These are phyloP conservation scores for Eutrema salsugineum DNA, from an alignment of 441 rosid genomes.

Conservation along the genomic window DNA sequence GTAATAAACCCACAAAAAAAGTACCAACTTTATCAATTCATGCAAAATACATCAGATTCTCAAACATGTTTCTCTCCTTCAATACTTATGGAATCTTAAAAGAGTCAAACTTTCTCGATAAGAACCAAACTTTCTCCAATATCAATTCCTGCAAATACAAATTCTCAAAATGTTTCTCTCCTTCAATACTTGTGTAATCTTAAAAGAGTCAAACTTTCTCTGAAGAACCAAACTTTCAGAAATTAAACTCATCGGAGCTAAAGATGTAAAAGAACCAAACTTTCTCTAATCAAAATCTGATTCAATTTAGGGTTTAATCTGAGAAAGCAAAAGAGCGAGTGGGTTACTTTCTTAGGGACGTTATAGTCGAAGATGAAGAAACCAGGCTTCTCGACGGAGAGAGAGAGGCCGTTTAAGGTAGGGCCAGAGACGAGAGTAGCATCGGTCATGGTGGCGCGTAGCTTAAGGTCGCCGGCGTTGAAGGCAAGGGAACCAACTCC, in stretches of 20 bases:
- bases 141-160: too few relatives aligned
- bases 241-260: background rate
- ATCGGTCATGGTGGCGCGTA: conserved; percentile 80
- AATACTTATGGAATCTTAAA: too few relatives aligned
- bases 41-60: background rate
- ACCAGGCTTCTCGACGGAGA: conserved; percentile 82
- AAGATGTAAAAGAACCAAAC: background rate
- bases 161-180: too few relatives aligned
- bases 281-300: background rate
- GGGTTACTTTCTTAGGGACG: conserved; percentile 70
- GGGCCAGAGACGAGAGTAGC: conserved; percentile 85
- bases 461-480: conserved; percentile 70
- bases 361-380: conserved; percentile 81
- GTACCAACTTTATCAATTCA: background rate
- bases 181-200: too few relatives aligned
- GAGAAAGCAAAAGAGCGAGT: background rate
- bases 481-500: conserved; percentile 54
- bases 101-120: too few relatives aligned
- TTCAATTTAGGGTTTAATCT: background rate
- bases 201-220: too few relatives aligned
- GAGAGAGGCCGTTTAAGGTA: conserved; percentile 64
- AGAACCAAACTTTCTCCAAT: too few relatives aligned
- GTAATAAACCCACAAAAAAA: conserved; percentile 8
- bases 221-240: too few relatives aligned
- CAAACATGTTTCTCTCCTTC: too few relatives aligned